Evolutionary conservation across 192 early-diverging fungal genomes (phyloP).

Genomic region (Gigaspora rosea): DNA sequence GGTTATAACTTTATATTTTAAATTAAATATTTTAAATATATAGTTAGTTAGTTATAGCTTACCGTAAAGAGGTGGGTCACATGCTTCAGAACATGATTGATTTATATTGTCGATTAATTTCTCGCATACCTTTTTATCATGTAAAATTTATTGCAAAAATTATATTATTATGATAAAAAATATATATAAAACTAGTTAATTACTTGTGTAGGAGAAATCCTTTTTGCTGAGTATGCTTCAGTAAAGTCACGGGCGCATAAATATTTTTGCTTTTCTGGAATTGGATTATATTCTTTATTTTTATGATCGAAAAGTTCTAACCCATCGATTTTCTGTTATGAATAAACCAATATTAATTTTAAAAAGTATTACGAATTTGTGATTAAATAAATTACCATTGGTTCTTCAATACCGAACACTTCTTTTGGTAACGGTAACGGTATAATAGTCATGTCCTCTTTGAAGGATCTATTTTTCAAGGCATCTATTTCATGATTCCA

Average conservation of each 20-base stretch:
- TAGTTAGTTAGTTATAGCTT: too few relatives aligned
- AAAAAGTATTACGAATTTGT: too few relatives aligned
- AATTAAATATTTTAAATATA: too few relatives aligned
- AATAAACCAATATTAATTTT: not conserved
- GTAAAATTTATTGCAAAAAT: not conserved
- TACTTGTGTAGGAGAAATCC: conserved; percentile 21
- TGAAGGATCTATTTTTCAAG: not conserved
- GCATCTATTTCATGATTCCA: not conserved
- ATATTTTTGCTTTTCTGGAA: not conserved
- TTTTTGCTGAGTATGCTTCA: conserved; percentile 11
- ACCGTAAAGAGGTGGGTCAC: conserved; percentile 31
- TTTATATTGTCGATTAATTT: conserved; percentile 5
- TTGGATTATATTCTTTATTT: not conserved
- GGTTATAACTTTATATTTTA: too few relatives aligned
- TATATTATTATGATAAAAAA: not conserved
- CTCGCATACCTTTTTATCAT: conserved; percentile 14
- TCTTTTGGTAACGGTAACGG: conserved; percentile 28
- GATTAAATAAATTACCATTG: not conserved
- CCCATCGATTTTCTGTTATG: not conserved
- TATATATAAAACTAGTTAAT: not conserved
- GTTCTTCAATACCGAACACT: conserved; percentile 13
- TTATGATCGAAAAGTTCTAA: conserved; percentile 24
- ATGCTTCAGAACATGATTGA: not conserved
- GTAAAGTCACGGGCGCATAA: conserved; percentile 2
- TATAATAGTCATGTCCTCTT: not conserved